Conservation (phyloP, 164 flowering plant genomes). For the Akebia trifoliata region DNA sequence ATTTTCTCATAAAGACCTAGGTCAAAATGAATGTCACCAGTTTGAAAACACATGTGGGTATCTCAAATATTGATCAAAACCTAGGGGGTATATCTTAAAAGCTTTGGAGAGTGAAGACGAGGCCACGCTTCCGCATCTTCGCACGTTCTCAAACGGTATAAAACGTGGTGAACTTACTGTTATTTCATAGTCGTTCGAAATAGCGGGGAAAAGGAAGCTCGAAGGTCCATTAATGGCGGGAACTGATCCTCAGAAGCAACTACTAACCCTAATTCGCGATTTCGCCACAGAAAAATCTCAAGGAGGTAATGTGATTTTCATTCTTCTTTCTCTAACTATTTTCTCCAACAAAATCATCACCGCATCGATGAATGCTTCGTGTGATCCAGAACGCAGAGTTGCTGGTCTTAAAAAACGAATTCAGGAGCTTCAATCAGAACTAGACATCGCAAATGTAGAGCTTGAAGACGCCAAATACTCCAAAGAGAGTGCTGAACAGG, state of each 20-base stretch:
- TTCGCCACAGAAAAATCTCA: conserved; percentile 63
- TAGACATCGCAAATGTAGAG: conserved; percentile 36
- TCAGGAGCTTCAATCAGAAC: conserved; percentile 37
- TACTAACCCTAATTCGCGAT: conserved; percentile 60
- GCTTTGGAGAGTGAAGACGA: too few species aligned
- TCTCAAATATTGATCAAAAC: too few species aligned
- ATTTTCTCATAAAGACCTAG: too few species aligned
- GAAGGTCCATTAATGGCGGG: conserved; percentile 43
- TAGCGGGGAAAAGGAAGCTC: conserved; percentile 18
- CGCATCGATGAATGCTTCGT: background rate
- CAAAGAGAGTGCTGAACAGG: conserved; percentile 59
- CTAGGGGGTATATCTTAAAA: too few species aligned
- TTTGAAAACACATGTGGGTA: too few species aligned
- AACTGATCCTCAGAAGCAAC: conserved; percentile 54
- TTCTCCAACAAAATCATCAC: background rate
- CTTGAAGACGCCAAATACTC: conserved; percentile 46
- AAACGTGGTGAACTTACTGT: too few species aligned
- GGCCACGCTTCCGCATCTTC: too few species aligned
- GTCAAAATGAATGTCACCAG: too few species aligned
- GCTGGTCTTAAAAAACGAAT: conserved; percentile 42
- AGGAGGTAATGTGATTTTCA: conserved; percentile 40
- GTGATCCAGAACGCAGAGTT: conserved; percentile 48
- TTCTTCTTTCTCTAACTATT: background rate
- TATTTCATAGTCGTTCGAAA: too few species aligned
- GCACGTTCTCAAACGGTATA: too few species aligned